Percentiles rank a stretch among this genome's conserved stretches.
Evolutionary conservation across 148 eudicot species (phyloP).

Genomic region (Diospyros kaki): DNA sequence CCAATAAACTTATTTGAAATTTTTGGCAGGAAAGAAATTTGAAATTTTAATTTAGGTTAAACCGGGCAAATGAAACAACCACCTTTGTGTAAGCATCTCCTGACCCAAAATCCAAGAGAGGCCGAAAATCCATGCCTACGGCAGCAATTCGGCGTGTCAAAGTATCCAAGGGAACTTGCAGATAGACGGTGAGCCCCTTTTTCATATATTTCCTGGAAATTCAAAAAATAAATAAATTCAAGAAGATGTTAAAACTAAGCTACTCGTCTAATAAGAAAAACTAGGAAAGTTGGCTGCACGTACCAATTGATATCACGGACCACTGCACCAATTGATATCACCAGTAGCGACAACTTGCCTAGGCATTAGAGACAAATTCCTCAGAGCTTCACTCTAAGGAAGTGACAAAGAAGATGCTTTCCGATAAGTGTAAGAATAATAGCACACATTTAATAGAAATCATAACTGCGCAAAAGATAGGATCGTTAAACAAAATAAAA

Average conservation of each 20-base stretch:
- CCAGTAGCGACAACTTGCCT: slow-evolving; percentile 18
- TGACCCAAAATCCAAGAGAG: slow-evolving; percentile 26
- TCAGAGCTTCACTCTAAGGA: slow-evolving; percentile 15
- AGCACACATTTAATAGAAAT: too few relatives aligned
- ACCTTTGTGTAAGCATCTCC: slow-evolving; percentile 33
- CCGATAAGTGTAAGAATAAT: background rate
- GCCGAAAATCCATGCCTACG: slow-evolving; percentile 28
- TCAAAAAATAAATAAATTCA: too few relatives aligned
- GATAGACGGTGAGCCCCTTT: slow-evolving; percentile 21
- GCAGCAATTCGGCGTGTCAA: slow-evolving; percentile 32
- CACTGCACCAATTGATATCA: slow-evolving; percentile 23
- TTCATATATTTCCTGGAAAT: slow-evolving; percentile 26
- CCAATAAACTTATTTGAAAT: background rate
- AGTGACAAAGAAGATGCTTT: background rate
- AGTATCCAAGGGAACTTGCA: slow-evolving; percentile 30
- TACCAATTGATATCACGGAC: slow-evolving; percentile 16
- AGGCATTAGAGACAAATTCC: slow-evolving; percentile 9
- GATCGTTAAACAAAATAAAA: too few relatives aligned
- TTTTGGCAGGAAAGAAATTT: background rate
- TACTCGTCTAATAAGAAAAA: background rate
- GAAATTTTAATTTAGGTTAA: background rate
- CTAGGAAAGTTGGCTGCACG: background rate
- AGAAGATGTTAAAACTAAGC: background rate
- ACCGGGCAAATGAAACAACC: background rate
- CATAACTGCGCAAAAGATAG: too few relatives aligned